Conservation (phyloP, 768 basidiomycete species). For the Leccinum broughii region DNA sequence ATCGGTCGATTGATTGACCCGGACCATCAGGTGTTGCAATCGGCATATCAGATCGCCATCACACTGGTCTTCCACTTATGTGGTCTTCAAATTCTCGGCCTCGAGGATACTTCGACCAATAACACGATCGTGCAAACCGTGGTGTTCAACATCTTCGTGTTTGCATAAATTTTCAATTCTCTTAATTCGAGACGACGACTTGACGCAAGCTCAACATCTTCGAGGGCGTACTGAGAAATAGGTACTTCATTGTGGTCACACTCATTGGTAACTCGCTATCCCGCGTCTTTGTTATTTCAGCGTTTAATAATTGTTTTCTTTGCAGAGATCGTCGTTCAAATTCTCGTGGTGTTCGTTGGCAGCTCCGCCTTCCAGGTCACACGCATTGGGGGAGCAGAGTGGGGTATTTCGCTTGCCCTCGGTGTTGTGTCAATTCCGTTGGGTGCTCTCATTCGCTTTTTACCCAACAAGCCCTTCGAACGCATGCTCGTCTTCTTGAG, state of each 20-base stretch:
- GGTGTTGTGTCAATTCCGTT: constrained; percentile 87
- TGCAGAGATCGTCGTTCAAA: constrained; percentile 82
- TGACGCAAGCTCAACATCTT: constrained; percentile 87
- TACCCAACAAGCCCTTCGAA: constrained; percentile 83
- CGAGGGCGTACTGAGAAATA: constrained; percentile 75
- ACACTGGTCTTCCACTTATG: constrained; percentile 90
- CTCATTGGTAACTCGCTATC: constrained; percentile 62
- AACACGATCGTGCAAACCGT: constrained; percentile 69
- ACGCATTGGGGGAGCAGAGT: constrained; percentile 75
- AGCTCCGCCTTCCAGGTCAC: constrained; percentile 91
- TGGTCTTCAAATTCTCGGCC: constrained; percentile 69
- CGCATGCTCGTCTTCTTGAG: constrained; percentile 52
- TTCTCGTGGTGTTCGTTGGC: constrained; percentile 89
- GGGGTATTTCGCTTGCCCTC: constrained; percentile 90
- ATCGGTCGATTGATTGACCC: too few relatives aligned
- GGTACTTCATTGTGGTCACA: constrained; percentile 84
- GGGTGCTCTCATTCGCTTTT: constrained; percentile 73
- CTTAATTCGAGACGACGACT: constrained; percentile 83
- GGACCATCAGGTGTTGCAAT: constrained; percentile 53
- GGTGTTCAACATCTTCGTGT: constrained; percentile 98
- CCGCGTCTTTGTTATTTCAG: constrained; percentile 1
- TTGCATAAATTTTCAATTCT: constrained; percentile 96
- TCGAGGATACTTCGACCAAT: constrained; percentile 37
- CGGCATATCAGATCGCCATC: constrained; percentile 79
- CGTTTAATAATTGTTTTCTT: constrained; percentile 2